Evolutionary conservation across 208 protist genomes (phyloP).

Genomic region (Leishmania guyanensis): DNA sequence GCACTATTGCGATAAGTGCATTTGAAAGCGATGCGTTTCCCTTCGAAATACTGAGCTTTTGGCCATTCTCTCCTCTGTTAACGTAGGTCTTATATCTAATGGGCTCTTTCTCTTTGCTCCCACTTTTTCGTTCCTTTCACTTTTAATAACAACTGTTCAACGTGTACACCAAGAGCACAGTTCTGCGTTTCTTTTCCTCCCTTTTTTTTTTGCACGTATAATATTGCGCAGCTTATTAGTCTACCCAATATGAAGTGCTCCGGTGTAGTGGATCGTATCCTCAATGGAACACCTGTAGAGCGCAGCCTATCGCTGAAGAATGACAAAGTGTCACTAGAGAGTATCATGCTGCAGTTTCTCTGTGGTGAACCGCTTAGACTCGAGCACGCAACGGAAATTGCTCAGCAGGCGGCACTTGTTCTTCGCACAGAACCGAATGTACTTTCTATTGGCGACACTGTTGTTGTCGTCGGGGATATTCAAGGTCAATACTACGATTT

Average conservation of each 20-base stretch:
- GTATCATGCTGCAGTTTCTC: slow-evolving; percentile 74
- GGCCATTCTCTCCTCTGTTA: not conserved
- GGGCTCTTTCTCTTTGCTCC: not conserved
- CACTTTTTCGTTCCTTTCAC: not conserved
- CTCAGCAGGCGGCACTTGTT: slow-evolving; percentile 51
- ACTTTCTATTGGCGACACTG: slow-evolving; percentile 46
- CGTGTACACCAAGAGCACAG: not conserved
- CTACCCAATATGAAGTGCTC: not conserved
- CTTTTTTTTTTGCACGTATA: not conserved
- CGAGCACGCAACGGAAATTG: slow-evolving; percentile 59
- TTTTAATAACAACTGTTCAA: not conserved
- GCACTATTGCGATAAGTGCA: not conserved
- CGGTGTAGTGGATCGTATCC: not conserved
- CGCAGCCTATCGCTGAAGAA: not conserved
- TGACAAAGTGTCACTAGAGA: slow-evolving; percentile 23
- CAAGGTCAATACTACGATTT: slow-evolving; percentile 95
- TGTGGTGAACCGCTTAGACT: slow-evolving; percentile 43
- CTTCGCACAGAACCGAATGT: slow-evolving; percentile 67
- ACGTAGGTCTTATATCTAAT: not conserved
- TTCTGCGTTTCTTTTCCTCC: not conserved
- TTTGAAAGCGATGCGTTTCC: not conserved
- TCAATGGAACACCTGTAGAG: not conserved
- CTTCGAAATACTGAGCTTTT: not conserved
- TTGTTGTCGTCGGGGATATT: slow-evolving; percentile 94
- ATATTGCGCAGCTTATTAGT: not conserved